phyloP scores from a whole-genome alignment of 129 eudicot genomes.

The Lactuca saligna region DNA sequence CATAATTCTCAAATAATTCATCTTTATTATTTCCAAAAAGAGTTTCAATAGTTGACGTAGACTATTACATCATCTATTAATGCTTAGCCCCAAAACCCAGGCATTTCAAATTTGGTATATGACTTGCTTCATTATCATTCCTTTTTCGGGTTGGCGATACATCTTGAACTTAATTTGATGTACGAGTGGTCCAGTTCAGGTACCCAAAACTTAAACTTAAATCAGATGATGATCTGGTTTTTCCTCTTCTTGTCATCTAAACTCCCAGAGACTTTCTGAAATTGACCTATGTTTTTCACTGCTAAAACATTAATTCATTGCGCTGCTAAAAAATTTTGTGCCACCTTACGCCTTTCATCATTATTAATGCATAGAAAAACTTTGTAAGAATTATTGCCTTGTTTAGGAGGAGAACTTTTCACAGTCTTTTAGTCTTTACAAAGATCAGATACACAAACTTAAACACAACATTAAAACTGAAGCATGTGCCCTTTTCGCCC shows the following conservation, averaged over 20 bases:
- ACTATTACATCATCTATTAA: too few species aligned
- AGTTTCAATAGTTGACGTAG: too few species aligned
- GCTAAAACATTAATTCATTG: conserved; percentile 45
- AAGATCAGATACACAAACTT: conserved; percentile 14
- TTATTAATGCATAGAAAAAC: conserved; percentile 38
- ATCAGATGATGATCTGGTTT: too few species aligned
- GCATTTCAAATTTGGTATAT: conserved; percentile 23
- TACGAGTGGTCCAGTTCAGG: conserved; percentile 11
- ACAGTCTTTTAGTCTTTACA: conserved; percentile 21
- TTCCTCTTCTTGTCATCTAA: conserved; percentile 27
- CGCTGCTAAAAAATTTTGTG: conserved; percentile 41
- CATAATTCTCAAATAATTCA: too few species aligned
- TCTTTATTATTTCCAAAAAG: too few species aligned
- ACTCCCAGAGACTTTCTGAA: conserved; percentile 42
- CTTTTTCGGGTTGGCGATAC: conserved; percentile 3
- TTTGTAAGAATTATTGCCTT: background rate
- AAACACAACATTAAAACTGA: conserved; percentile 41
- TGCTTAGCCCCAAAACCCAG: too few species aligned
- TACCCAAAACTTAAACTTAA: conserved; percentile 22
- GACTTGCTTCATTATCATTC: background rate
- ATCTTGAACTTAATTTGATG: conserved; percentile 44
- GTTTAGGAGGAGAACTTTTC: conserved; percentile 3
- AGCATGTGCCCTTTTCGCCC: conserved; percentile 75
- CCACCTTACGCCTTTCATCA: conserved; percentile 39
- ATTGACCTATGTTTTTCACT: conserved; percentile 31